phyloP scores from a whole-genome alignment of 164 flowering plant genomes.

The Tetracentron sinense region DNA sequence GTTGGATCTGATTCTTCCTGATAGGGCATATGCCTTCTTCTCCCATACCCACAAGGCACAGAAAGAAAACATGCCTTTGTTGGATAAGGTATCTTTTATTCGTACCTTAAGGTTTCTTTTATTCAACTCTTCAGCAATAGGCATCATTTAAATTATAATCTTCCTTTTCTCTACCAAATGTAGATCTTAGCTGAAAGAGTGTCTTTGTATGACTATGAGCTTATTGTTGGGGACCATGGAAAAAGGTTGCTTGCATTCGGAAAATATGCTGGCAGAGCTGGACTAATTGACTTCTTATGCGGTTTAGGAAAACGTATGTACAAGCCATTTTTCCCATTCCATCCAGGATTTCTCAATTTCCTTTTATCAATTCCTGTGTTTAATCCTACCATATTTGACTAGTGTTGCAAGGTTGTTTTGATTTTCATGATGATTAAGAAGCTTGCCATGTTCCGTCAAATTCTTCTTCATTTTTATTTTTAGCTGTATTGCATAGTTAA shows the following conservation, averaged over 20 bases:
- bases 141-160: neutral
- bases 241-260: conserved; percentile 92
- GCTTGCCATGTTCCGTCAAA: neutral
- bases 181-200: conserved; percentile 73
- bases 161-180: conserved; percentile 5
- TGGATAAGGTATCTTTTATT: conserved; percentile 61
- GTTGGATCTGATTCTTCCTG: conserved; percentile 93
- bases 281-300: conserved; percentile 76
- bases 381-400: neutral
- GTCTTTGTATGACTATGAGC: conserved; percentile 91
- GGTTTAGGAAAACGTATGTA: conserved; percentile 81
- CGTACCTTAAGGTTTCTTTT: conserved; percentile 46
- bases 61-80: conserved; percentile 90
- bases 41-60: conserved; percentile 99
- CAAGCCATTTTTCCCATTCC: conserved; percentile 1
- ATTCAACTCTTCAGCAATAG: neutral
- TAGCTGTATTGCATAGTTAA: neutral
- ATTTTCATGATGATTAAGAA: neutral
- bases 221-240: conserved; percentile 86
- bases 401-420: neutral
- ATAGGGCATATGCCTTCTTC: conserved; percentile 88
- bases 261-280: conserved; percentile 95
- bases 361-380: neutral
- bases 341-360: neutral
- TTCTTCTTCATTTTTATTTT: neutral